Conservation (phyloP, 345 rosid genomes). For the Populus deltoides region DNA sequence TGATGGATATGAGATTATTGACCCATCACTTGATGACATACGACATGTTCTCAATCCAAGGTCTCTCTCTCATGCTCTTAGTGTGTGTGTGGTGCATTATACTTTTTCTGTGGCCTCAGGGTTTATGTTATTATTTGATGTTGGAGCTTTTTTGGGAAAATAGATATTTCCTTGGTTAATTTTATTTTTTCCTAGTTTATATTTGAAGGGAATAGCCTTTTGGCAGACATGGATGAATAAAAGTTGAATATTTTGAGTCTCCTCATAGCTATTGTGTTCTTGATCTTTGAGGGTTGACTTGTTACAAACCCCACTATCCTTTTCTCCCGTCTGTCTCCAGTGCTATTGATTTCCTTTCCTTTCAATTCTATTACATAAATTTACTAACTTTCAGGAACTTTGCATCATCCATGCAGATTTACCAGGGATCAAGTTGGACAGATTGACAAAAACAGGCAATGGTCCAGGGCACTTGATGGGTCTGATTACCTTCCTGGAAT, state of each 20-base stretch:
- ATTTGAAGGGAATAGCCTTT: too few relatives aligned
- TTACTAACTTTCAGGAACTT: neutral
- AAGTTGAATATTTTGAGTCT: too few relatives aligned
- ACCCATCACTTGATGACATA: constrained; percentile 92
- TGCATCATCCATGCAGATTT: constrained; percentile 50
- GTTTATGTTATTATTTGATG: neutral
- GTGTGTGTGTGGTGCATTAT: neutral
- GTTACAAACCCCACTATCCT: too few relatives aligned
- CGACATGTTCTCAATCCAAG: constrained; percentile 91
- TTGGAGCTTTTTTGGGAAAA: neutral
- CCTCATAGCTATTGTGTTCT: too few relatives aligned
- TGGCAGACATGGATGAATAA: too few relatives aligned
- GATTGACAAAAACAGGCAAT: constrained; percentile 80
- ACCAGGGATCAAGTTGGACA: constrained; percentile 72
- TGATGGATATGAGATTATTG: constrained; percentile 94
- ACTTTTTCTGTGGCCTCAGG: neutral
- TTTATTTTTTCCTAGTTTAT: too few relatives aligned
- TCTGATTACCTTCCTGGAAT: constrained; percentile 99
- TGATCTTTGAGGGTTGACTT: too few relatives aligned
- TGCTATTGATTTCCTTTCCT: neutral
- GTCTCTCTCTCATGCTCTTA: constrained; percentile 27
- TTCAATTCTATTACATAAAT: neutral
- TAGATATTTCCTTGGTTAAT: too few relatives aligned
- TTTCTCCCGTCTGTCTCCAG: neutral
- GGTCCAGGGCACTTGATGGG: constrained; percentile 99